Base-by-base conservation (phyloP, 805 yeast genomes). In the Pichia gijzeniarum region DNA sequence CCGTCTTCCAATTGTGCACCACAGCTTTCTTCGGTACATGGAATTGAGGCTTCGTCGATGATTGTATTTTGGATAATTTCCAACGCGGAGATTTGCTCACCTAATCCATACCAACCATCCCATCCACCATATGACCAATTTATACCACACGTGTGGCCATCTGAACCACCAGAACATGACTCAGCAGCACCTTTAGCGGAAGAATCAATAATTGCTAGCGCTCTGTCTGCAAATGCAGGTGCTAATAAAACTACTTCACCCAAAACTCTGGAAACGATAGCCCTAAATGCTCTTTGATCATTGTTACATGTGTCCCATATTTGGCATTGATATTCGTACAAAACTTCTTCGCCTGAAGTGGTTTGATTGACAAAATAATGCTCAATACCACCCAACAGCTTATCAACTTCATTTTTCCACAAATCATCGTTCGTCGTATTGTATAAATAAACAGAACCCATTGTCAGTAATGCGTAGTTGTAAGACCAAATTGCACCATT, bases 81-180 rank as follows among this genome's bases (percentile, higher is more conserved):
- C 47, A 82, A 66, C 0, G 95, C 89, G 39, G 73, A 64, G 76
- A 85, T 79, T 63, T 85, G 89, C 63, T 85, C 95, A 54, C 93
- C 93, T 22, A 85, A 65, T 22, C 95, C 93, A 57, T 74, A 85
- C 38, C 55, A 47, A 0, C 77, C 82, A 62, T 85, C 93, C 77
- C 83, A 76, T 16, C 76, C 77, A 8, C 65, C 62, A 5, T 59
- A 48, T 12, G 69, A 60, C 95, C 95, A 85, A 61, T 75, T 69
- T 47, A 75, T 59, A 34, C 91, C 93, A 70, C 95, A 85, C 0
- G 93, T 85, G 53, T 74, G 79, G 12, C 82, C 80, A 63, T 85
- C 93, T 5, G 66, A 51, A 55, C 91, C 93, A 55, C 91, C 93
- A 12, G 76, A 62, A 62, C 93, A 85, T 1, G 87, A 74, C 37